Percentiles rank a stretch among this genome's conserved stretches.
Evolutionary conservation across 2,329 filamentous ascomycete species (phyloP).

Genomic region (Claviceps sp.): DNA sequence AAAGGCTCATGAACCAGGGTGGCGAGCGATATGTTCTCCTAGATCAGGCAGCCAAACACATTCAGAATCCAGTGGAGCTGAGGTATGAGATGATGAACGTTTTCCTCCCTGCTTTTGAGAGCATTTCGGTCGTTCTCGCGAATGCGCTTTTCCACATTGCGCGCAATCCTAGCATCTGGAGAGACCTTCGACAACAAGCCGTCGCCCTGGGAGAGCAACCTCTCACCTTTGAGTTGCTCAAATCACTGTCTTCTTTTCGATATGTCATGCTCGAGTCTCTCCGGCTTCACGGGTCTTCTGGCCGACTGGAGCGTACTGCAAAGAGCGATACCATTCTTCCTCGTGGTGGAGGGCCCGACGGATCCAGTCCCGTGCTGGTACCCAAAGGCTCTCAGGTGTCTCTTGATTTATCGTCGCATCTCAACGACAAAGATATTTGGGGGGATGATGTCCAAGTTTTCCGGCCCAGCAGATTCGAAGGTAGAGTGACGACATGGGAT

Average conservation of each 20-base stretch:
- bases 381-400: constrained; percentile 1
- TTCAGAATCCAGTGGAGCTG: constrained; percentile 1
- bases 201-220: constrained; percentile 2
- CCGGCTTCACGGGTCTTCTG: constrained; percentile 4
- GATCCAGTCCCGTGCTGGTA: constrained; percentile 1
- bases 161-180: constrained; percentile 3
- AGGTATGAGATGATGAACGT: constrained; percentile 5
- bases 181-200: constrained; percentile 3
- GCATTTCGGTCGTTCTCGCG: neutral
- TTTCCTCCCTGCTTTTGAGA: constrained; percentile 5
- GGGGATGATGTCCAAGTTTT: constrained; percentile 1
- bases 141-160: constrained; percentile 5
- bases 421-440: constrained; percentile 3
- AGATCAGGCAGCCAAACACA: constrained; percentile 3
- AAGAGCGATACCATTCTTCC: constrained; percentile 3
- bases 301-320: constrained; percentile 3
- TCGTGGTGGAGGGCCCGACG: constrained; percentile 1
- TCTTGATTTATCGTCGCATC: constrained; percentile 2
- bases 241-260: constrained; percentile 3
- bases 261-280: constrained; percentile 2
- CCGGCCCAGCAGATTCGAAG: constrained; percentile 4
- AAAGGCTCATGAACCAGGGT: neutral
- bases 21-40: constrained; percentile 3
- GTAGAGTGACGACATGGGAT: constrained; percentile 3
- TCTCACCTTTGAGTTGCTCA: constrained; percentile 3